Evolutionary conservation across 352 stramenopile species (phyloP), one percentile per base, ranked within the genome.

Genomic region (Plasmopara viticola): DNA sequence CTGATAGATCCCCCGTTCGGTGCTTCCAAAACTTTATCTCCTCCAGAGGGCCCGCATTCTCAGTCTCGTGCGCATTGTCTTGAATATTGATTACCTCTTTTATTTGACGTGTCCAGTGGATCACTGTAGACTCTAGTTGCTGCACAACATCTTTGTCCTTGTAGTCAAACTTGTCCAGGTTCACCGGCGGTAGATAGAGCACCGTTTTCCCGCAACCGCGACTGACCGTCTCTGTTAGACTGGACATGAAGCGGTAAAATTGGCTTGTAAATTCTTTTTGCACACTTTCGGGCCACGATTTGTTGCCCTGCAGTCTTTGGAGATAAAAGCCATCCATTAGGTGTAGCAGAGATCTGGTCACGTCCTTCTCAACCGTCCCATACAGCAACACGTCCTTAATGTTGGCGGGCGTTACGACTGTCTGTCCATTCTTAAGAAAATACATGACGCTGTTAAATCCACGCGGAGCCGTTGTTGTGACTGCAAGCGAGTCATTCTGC

Each of bases 41-140:
- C 58, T 98, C 88, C 0, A 98, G 59, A 2, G 94, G 94, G 0
- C 94, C 92, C 0, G 89, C 80, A 2, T 78, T 92, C 54, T 98
- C 93, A 0, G 84, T 81, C 46, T 96, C 86, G 48, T 95, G 78
- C 0, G 76, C 84, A 37, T 95, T 96, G 66, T 98, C 87, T 51
- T 98, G 90, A 61, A 96, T 97, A 64, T 97, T 97, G 37, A 98
- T 90, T 17, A 98, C 90, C 52, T 98, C 92, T 58, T 98, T 98
- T 60, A 98, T 98, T 61, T 98, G 95, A 3, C 93, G 68, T 25
- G 94, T 98, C 95, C 95, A 98, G 64, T 97, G 90, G 57, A 98
- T 98, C 6, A 98, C 91, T 0, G 90, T 97, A 29, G 84, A 96
- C 61, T 98, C 94, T n/a, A 98, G 66, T 46, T 97, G 90, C 67